These are phyloP conservation scores for Tricholoma sp. DNA, from an alignment of 768 basidiomycete genomes.

Conservation along the genomic window DNA sequence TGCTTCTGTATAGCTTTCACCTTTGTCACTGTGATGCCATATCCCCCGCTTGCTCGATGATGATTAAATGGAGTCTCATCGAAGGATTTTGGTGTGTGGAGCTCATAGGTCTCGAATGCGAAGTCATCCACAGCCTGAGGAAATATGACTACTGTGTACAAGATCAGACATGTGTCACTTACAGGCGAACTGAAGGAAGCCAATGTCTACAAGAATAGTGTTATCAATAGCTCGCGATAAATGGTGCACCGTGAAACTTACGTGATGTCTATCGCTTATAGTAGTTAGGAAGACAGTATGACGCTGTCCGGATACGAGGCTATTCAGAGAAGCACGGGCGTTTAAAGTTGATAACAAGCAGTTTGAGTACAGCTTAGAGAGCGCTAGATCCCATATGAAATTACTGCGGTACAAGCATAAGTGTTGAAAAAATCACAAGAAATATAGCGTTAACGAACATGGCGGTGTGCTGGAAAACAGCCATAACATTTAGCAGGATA, in stretches of 20 bases:
- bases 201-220: background rate
- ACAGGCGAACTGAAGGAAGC: background rate
- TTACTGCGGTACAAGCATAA: conserved; percentile 24
- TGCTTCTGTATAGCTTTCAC: background rate
- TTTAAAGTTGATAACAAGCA: conserved; percentile 46
- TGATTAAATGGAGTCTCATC: background rate
- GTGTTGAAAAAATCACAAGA: background rate
- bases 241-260: background rate
- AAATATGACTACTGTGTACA: background rate
- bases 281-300: conserved; percentile 12
- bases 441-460: conserved; percentile 26
- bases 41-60: background rate
- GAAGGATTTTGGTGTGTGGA: conserved; percentile 5
- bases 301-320: conserved; percentile 18
- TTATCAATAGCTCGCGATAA: background rate
- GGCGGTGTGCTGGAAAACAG: conserved; percentile 31
- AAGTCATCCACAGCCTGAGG: background rate
- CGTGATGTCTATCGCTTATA: conserved; percentile 6
- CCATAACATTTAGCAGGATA: background rate
- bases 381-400: conserved; percentile 44
- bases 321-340: conserved; percentile 31
- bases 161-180: background rate
- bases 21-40: conserved; percentile 9
- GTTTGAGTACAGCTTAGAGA: conserved; percentile 45
- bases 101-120: background rate